phyloP scores from a whole-genome alignment of 441 rosid genomes.

The Arabidopsis hybrid region DNA sequence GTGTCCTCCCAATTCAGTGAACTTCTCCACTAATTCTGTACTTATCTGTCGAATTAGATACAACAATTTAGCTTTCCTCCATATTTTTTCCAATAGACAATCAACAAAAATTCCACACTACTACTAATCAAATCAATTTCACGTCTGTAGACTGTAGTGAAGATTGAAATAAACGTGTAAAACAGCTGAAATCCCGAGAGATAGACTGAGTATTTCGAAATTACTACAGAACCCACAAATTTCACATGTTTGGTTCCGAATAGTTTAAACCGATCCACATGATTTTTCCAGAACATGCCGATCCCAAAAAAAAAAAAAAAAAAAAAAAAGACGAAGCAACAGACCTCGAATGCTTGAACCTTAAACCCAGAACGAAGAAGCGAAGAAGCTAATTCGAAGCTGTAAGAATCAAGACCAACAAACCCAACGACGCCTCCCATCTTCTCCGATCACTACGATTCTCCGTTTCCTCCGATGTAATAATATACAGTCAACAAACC shows the following conservation, averaged over 20 bases:
- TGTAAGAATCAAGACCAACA: constrained; percentile 67
- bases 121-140: constrained; percentile 13
- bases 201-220: neutral
- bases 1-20: constrained; percentile 66
- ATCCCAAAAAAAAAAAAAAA: constrained; percentile 1
- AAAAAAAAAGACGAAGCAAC: neutral
- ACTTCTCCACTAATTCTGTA: constrained; percentile 54
- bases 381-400: constrained; percentile 77
- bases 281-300: neutral
- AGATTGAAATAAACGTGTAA: neutral
- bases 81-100: neutral
- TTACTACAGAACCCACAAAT: neutral
- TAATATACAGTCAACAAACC: constrained; percentile 23
- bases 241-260: neutral
- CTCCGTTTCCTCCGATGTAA: constrained; percentile 20
- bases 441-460: constrained; percentile 21
- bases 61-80: neutral
- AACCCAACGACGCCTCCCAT: constrained; percentile 61
- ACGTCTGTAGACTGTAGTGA: neutral
- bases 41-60: constrained; percentile 51
- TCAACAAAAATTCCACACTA: neutral
- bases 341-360: constrained; percentile 78
- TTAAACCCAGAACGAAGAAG: constrained; percentile 65
- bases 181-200: constrained; percentile 8
- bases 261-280: constrained; percentile 2